These are phyloP conservation scores for Coemansia sp. DNA, from an alignment of 192 early-diverging fungal genomes.

Conservation along the genomic window DNA sequence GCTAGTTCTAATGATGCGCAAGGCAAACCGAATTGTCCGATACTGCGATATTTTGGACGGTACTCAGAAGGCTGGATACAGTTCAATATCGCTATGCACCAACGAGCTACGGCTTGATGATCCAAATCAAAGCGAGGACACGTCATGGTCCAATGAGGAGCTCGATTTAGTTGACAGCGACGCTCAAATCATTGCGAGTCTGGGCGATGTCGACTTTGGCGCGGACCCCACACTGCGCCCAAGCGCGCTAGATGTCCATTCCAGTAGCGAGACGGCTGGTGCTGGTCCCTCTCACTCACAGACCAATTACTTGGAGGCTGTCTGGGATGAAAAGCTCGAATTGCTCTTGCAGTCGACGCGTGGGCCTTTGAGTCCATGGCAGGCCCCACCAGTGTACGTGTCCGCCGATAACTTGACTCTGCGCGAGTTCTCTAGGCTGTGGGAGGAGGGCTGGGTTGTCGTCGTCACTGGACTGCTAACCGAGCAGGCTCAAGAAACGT, in stretches of 20 bases:
- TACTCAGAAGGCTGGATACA: constrained; percentile 32
- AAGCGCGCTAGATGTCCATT: neutral
- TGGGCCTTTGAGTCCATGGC: constrained; percentile 15
- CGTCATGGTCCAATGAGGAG: constrained; percentile 21
- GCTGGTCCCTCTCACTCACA: constrained; percentile 28
- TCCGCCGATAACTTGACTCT: constrained; percentile 22
- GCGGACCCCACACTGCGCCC: constrained; percentile 14
- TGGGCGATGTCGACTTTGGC: constrained; percentile 39
- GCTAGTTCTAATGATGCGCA: constrained; percentile 44
- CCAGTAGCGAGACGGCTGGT: neutral
- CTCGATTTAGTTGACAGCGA: constrained; percentile 36
- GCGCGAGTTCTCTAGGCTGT: constrained; percentile 37
- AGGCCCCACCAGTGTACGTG: constrained; percentile 24
- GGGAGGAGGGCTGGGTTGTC: constrained; percentile 36
- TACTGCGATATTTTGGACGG: constrained; percentile 40
- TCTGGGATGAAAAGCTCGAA: constrained; percentile 24
- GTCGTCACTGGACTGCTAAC: constrained; percentile 30
- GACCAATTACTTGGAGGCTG: constrained; percentile 26
- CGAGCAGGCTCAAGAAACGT: neutral
- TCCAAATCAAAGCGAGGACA: constrained; percentile 15
- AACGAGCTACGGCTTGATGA: constrained; percentile 21
- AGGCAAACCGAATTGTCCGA: constrained; percentile 36
- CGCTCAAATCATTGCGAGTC: constrained; percentile 30
- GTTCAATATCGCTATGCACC: constrained; percentile 44
- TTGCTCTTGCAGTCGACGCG: neutral